Conservation (phyloP, 23 red algal genomes). For the Agarophyton chilense region DNA sequence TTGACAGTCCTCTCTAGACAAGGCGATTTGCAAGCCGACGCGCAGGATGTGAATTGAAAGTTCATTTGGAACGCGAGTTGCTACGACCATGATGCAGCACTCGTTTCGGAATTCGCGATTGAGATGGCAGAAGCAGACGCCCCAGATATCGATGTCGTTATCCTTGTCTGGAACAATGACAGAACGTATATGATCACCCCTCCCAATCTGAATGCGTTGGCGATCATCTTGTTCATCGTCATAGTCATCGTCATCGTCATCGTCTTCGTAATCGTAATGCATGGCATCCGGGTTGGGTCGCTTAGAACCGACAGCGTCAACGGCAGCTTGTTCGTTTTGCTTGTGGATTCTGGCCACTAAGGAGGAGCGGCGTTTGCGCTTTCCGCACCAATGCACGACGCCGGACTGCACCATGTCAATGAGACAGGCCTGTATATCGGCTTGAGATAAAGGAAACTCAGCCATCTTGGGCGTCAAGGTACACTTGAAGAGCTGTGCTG, state of each 20-base stretch:
- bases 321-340: background rate
- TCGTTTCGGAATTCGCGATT: slow-evolving; percentile 58
- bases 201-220: slow-evolving; percentile 24
- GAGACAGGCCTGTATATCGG: slow-evolving; percentile 45
- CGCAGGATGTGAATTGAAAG: slow-evolving; percentile 27
- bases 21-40: slow-evolving; percentile 42
- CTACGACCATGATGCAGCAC: slow-evolving; percentile 42
- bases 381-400: slow-evolving; percentile 31
- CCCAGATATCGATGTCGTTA: slow-evolving; percentile 58
- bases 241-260: slow-evolving; percentile 29
- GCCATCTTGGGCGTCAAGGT: slow-evolving; percentile 2
- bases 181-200: slow-evolving; percentile 11
- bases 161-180: slow-evolving; percentile 29
- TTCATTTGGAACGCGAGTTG: slow-evolving; percentile 12
- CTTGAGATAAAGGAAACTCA: slow-evolving; percentile 4
- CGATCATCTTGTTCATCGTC: slow-evolving; percentile 33
- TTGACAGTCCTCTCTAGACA: slow-evolving; percentile 46
- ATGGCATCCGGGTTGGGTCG: background rate
- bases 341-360: background rate
- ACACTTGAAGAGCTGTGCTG: slow-evolving; percentile 26
- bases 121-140: slow-evolving; percentile 53
- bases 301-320: slow-evolving; percentile 1
- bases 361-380: slow-evolving; percentile 1
- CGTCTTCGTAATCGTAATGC: background rate
- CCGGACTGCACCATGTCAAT: slow-evolving; percentile 58